phyloP scores from a whole-genome alignment of 495 filamentous ascomycete genomes.

The Penicillium dipodomyicola region DNA sequence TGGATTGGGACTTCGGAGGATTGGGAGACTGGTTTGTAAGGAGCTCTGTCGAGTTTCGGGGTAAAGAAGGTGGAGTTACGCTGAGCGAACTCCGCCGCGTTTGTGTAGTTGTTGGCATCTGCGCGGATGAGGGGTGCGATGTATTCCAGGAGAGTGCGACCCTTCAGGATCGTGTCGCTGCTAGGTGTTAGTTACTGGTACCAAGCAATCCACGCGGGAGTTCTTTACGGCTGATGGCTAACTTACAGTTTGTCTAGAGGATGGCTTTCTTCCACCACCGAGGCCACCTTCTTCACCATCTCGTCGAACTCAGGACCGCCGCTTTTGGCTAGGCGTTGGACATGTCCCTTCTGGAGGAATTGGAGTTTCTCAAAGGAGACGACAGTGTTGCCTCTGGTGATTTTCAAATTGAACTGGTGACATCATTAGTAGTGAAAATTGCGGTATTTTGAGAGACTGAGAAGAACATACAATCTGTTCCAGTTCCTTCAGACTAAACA shows the following conservation, averaged over 20 bases:
- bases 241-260: slow-evolving; percentile 33
- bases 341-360: slow-evolving; percentile 76
- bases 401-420: slow-evolving; percentile 70
- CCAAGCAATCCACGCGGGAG: neutral
- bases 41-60: slow-evolving; percentile 33
- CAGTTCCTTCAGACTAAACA: slow-evolving; percentile 69
- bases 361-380: slow-evolving; percentile 77
- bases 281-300: slow-evolving; percentile 45
- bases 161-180: slow-evolving; percentile 34
- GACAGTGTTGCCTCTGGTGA: slow-evolving; percentile 86
- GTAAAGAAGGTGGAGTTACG: slow-evolving; percentile 66
- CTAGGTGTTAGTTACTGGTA: slow-evolving; percentile 3
- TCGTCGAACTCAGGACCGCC: slow-evolving; percentile 42
- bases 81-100: slow-evolving; percentile 53
- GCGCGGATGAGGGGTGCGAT: slow-evolving; percentile 54
- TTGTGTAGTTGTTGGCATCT: slow-evolving; percentile 63
- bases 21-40: slow-evolving; percentile 29
- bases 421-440: slow-evolving; percentile 16
- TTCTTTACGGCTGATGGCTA: neutral
- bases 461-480: slow-evolving; percentile 55
- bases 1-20: slow-evolving; percentile 30
- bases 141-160: slow-evolving; percentile 31
- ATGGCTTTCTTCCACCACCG: slow-evolving; percentile 33
- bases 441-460: neutral
- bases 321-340: slow-evolving; percentile 40